A percentile compares a stretch with the other conserved stretches of the same genome.
phyloP scores from a whole-genome alignment of 176 grass and related monocot genomes.

The Cenchrus fungigraminus region DNA sequence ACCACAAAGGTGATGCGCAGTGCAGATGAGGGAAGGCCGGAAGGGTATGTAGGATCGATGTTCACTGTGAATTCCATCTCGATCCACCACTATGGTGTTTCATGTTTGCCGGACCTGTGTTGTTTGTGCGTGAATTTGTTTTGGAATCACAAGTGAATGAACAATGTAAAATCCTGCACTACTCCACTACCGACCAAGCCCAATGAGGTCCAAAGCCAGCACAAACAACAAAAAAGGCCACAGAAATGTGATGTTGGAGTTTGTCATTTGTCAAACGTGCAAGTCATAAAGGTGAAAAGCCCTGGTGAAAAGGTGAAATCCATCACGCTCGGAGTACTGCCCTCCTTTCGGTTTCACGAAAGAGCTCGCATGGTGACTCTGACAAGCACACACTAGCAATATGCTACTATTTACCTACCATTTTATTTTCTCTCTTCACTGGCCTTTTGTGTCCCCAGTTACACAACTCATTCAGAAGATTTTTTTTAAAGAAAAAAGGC shows the following conservation, averaged over 20 bases:
- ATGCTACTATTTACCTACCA: not conserved
- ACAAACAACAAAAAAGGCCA: slow-evolving; percentile 4
- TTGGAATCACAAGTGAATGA: too few relatives aligned
- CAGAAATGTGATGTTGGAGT: not conserved
- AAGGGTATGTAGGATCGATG: not conserved
- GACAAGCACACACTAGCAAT: slow-evolving; percentile 3
- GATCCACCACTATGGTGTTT: too few relatives aligned
- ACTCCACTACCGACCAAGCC: not conserved
- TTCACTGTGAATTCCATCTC: too few relatives aligned
- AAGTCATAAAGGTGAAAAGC: not conserved
- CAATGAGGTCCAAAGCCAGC: slow-evolving; percentile 10
- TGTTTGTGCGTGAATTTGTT: too few relatives aligned
- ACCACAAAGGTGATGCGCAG: too few relatives aligned
- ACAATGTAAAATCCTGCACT: not conserved
- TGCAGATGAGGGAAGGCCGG: too few relatives aligned
- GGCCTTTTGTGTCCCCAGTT: not conserved
- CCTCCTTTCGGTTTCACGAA: not conserved
- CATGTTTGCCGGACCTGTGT: too few relatives aligned
- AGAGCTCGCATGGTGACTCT: not conserved
- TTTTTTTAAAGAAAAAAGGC: too few relatives aligned
- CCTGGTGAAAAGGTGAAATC: not conserved
- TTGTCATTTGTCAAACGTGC: not conserved
- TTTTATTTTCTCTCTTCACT: not conserved
- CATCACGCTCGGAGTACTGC: not conserved
- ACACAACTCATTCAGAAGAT: not conserved